Evolutionary conservation across 169 alveolate genomes (phyloP), one percentile per base, ranked within the genome.

Genomic region (Cryptosporidium tyzzeri): DNA sequence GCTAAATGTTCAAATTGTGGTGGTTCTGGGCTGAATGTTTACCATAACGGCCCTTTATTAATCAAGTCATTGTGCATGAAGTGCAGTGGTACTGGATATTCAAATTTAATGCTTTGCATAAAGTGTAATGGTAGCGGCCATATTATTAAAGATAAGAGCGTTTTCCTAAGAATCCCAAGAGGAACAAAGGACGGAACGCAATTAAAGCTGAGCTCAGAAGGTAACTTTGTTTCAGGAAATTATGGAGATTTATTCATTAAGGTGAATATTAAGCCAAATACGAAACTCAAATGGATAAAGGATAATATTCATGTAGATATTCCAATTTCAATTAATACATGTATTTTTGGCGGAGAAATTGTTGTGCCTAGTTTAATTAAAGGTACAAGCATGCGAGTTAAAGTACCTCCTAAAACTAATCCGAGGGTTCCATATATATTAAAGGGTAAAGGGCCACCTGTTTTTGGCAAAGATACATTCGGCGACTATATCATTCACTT

Each of bases 271-370:
- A 94, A 91, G 67, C 96, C 97, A 5, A 97, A 95, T 91, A 86
- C 87, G 39, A 70, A 85, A 23, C 93, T 95, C 80, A 95, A 93
- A 73, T 95, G 97, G 97, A 84, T 95, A 29, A 97, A 95, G 80
- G 97, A 95, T 55, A 96, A 95, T 86, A 91, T 95, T 23, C 96
- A 95, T 93, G 95, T 94, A n/a, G 92, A 94, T 87, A 93, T 95
- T 21, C 96, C 97, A 6, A 71, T 95, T 73, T 87, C 97, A 58
- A 86, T 94, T 39, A 94, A 95, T 48, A 59, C 59, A 70, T 94
- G 96, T 41, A 84, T 95, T 31, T 75, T 94, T 33, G 98, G 98
- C 0, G 98, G 97, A n/a, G 85, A 87, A 48, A 93, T 95, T 50
- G 84, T 74, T 21, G 92, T 95, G 5, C 96, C 97, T 18, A 92